Base-by-base conservation (phyloP, 192 early-diverging fungal genomes). In the Chytriomyces hyalinus region DNA sequence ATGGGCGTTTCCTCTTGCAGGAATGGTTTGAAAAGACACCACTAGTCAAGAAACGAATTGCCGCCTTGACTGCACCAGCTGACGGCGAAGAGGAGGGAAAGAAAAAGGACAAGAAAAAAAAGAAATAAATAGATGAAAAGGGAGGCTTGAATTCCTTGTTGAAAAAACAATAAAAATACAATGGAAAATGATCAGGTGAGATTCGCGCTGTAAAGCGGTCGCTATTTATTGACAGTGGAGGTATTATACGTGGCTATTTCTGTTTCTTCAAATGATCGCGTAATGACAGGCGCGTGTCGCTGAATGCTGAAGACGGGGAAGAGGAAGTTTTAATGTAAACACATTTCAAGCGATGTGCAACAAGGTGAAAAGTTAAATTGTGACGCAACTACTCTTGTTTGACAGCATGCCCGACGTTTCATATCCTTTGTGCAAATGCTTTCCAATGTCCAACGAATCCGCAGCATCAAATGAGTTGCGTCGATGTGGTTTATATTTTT, bases 1-100 rank as follows among this genome's bases (percentile, higher is more conserved):
- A 22, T 67, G 6, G 15, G 36, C 36, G 36, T 36, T 36, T 36
- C 36, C 0, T 36, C 36, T 36, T 36, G 36, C 49, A 88, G 87
- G 87, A 89, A 50, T 89, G 81, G 74, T 80, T 77, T 46, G 87
- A 89, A 69, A 89, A 87, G 59, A 83, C 84, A 4, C 79, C 85
- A 4, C 57, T 89, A 26, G 73, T 79, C 17, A 85, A 82, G 78
- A 87, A 89, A 53, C 71, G 87, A 46, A 78, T 76, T 6, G 75
- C 80, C 1, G 43, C 82, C 49, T 67, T 89, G 5, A 78, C 81
- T 24, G 82, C 81, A 3, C 84, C 87, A 45, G 83, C 66, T 8
- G 83, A 84, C 22, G 85, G 82, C 6, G 85, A 76, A 24, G 77
- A 67, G 0, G 70, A 69, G 6, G 79, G 78, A 53, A 77, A 67